These are phyloP conservation scores for Truncatella angustata DNA, from an alignment of 2,329 filamentous ascomycete species.

Conservation along the genomic window DNA sequence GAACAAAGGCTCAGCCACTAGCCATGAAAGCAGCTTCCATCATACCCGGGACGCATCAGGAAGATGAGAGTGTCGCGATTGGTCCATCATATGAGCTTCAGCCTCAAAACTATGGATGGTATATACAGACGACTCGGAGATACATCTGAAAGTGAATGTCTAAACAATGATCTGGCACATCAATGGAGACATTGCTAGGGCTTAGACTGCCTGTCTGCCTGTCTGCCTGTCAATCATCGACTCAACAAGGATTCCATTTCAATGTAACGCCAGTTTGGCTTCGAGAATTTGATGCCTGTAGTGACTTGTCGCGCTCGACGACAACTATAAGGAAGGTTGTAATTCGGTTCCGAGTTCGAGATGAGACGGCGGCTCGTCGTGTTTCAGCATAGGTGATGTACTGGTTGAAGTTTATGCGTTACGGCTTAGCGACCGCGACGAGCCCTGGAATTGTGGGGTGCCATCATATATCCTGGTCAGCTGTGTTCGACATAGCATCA, in stretches of 20 bases:
- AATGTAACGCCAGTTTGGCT: too few relatives aligned
- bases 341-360: not conserved
- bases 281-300: too few relatives aligned
- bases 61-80: not conserved
- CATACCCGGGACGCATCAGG: not conserved
- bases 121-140: not conserved
- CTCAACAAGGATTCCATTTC: too few relatives aligned
- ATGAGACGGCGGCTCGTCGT: slow-evolving; percentile 9
- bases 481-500: not conserved
- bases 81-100: slow-evolving; percentile 4
- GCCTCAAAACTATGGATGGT: not conserved
- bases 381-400: not conserved
- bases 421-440: slow-evolving; percentile 2
- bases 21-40: not conserved
- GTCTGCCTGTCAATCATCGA: too few relatives aligned
- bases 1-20: not conserved
- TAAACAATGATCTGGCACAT: too few relatives aligned
- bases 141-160: not conserved
- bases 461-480: not conserved
- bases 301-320: too few relatives aligned
- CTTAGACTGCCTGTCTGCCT: too few relatives aligned
- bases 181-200: too few relatives aligned
- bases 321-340: not conserved
- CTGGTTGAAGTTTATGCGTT: slow-evolving; percentile 5
- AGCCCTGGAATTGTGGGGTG: not conserved